Evolutionary conservation across 495 filamentous ascomycete species (phyloP), one percentile per base, ranked within the genome.

Genomic region (Hypoxylon rickii): DNA sequence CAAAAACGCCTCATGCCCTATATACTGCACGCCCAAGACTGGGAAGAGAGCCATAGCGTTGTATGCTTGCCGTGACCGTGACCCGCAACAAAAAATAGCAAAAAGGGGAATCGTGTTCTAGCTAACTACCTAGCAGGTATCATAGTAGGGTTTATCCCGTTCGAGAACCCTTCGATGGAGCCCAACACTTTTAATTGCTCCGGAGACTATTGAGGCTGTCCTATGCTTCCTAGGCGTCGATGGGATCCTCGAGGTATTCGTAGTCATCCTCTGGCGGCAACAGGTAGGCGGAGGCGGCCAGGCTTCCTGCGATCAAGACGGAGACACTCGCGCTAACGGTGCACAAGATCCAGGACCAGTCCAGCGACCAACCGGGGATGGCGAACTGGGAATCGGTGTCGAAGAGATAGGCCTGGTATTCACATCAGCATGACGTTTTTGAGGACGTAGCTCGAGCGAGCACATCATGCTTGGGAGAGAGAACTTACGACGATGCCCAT

Each of bases 331-430:
- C 95, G 64, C 87, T 90, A 32, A 85, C 75, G 10, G 85, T 90
- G 67, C 87, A 90, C 31, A 93, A 78, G 7, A 87, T 77, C 83
- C 86, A 96, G 4, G 87, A 87, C 49, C 81, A 78, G 62, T 88
- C 90, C 43, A 97, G 77, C 52, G 78, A 76, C 89, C 93, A 96
- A 40, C 92, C 93, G 1, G 76, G 74, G 15, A 86, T 80, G 64
- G 88, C 85, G 70, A 96, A 97, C 37, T 90, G 82, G 43, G 89
- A 85, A 61, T 96, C 91, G 66, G 90, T 81, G 50, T 96, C 87
- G 71, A 83, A 93, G 2, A 96, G 77, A 64, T 90, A 93, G 40
- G 87, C 83, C 87, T 96, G 20, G 6, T 15, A 8, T 7, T 12
- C 0, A 34, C 8, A 15, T 17, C 8, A 24, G 3, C 13, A 6